Base-by-base conservation (phyloP, 179 eudicot species). In the Actinidia polygama region DNA sequence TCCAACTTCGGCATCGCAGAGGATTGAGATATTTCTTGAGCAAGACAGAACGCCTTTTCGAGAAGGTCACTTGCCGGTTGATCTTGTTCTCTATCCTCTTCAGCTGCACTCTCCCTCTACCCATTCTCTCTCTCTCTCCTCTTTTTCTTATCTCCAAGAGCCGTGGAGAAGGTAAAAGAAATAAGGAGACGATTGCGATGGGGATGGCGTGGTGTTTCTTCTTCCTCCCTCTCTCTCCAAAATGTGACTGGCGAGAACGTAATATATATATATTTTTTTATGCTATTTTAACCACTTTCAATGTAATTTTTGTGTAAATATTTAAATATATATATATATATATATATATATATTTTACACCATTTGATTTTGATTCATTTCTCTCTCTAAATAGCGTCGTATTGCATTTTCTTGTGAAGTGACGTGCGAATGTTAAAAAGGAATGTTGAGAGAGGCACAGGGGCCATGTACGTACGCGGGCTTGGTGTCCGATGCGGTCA, bases 61-160 rank as follows among this genome's bases (percentile, higher is more conserved):
- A 89, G 80, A 89, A 89, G 1, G 90, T 89, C 0, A 89, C 91
- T 46, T 89, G 91, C 6, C 91, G 36, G 36, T 89, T 87, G 54
- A 89, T 89, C 84, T 87, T 89, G 70, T 89, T 89, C 84, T 89
- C 89, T 53, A 89, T 89, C 77, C 89, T 81, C 88, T 85, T 87
- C 53, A 89, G 71, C 82, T 89, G 86, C 81, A 89, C 91, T 80
- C 90, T 87, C 61, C 91, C 91, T 11, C 91, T 85, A 68, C 91
- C 90, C 91, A 89, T 89, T 2, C 9, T 24, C 26, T 6, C 49
- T 72, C 47, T 81, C 47, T 66, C 73, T 64, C 36, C 46, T 30
- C 51, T 44, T 36, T 69, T 26, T 10, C 47, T 3, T 18, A 12
- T n/a, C 73, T 3, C 53, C 50, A 49, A 71, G 8, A 23, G 46